Base-by-base conservation (phyloP, 2,329 filamentous ascomycete genomes). In the Hypomyces rosellus region DNA sequence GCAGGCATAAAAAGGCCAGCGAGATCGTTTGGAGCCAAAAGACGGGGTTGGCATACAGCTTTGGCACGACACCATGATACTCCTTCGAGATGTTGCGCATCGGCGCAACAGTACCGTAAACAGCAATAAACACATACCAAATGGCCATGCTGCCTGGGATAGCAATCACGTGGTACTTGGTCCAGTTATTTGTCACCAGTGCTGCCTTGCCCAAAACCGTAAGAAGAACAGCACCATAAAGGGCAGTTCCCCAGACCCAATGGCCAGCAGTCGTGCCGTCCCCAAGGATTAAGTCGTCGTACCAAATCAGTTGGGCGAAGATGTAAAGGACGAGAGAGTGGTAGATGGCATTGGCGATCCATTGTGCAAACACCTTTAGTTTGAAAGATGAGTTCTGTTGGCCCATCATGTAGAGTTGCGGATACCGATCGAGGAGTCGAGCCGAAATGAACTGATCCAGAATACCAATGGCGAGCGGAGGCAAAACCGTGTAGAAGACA, bases 371-470 rank as follows among this genome's bases (percentile, higher is more conserved):
- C 22, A 90, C 91, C 67, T 91, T 88, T 70, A 92, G 84, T 63
- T 84, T 88, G 80, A 99, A 99, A 69, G 96, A 97, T 43, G 86
- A 77, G 58, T 95, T 95, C 62, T 88, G 88, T 69, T 99, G 93
- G 40, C 90, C 92, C 56, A 97, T 82, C 56, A 86, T 84, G 70
- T 99, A 99, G 15, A 99, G 80, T 67, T 99, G 95, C 12, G 93
- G 93, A 66, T 99, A 99, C 25, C 93, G 84, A 69, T 99, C 93
- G 12, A 99, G 78, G 18, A 99, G 76, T 20, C 93, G 85, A 6
- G 95, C 93, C 39, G 90, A 96, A 63, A 99, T 90, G 70, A 95
- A 97, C 66, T 99, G 95, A 67, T 99, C 95, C 57, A 96, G 89
- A 56, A 99, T 95, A 60, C 93, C 93, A 64, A 99, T 85, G 1